Evolutionary conservation across 2,329 filamentous ascomycete genomes (phyloP), one percentile per base, ranked within the genome.

Genomic region (Saccharata proteae): DNA sequence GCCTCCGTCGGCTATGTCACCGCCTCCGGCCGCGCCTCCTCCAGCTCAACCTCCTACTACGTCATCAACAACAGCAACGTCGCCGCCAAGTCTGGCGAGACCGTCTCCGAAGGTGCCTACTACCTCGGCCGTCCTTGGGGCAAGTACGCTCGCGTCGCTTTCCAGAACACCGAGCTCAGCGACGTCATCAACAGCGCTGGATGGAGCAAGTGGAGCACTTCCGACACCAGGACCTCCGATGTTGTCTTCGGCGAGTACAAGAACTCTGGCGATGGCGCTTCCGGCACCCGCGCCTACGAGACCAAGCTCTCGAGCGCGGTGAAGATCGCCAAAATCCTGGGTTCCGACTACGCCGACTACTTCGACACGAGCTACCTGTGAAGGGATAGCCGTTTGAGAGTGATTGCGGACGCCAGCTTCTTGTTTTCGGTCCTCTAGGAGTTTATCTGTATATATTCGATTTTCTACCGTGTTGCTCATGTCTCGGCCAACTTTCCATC

Each of bases 141-240:
- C 16, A 44, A 55, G 13, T 66, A 58, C 38, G 61, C 62, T 10
- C 47, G 58, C n/a, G 63, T 67, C 4, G 50, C 58, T 4, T 59
- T 67, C 44, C 65, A 69, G 46, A 48, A 58, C 27, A 66, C 63
- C 0, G 46, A 47, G 15, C 52, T 78, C 47, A 58, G 56, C 5
- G 47, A 55, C 16, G 67, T 75, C n/a, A 61, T 78, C 40, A 71
- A 73, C 43, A 38, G 59, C 0, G 64, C 62, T 0, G 74, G 72
- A 0, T 77, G 74, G 71, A 45, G 4, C 49, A 49, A 17, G 5
- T 27, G 23, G 34, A 19, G 10, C 50, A 64, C 23, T 11, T 7
- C 6, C 16, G 63, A 74, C 2, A 47, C 28, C 16, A 14, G 30
- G 11, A 29, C 35, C 26, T 15, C 37, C 29, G 16, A 24, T 19